phyloP scores from a whole-genome alignment of 805 yeast species.

The Candida anglica region DNA sequence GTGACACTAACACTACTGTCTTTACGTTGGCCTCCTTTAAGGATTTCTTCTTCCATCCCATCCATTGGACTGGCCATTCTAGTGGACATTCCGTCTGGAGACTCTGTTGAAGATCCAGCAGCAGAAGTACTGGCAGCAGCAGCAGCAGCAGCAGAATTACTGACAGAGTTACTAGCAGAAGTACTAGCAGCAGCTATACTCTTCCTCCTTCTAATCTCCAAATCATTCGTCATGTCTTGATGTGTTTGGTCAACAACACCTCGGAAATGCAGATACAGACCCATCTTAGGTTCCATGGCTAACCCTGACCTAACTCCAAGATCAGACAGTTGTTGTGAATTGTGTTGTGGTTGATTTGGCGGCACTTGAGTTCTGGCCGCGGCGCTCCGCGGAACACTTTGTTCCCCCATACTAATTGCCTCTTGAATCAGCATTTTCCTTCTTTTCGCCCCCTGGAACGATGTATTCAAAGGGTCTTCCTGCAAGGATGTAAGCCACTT shows the following conservation, averaged over 20 bases:
- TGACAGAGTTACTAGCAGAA: too few relatives aligned
- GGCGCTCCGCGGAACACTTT: too few relatives aligned
- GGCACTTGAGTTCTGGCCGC: neutral
- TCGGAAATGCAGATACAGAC: too few relatives aligned
- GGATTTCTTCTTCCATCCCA: too few relatives aligned
- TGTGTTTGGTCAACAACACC: neutral
- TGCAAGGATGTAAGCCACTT: too few relatives aligned
- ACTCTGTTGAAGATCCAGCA: too few relatives aligned
- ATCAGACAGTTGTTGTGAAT: too few relatives aligned
- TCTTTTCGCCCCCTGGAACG: constrained; percentile 24
- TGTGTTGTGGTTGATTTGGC: neutral
- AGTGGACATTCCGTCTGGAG: neutral
- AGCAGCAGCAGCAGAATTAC: too few relatives aligned
- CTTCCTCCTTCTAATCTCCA: constrained; percentile 3
- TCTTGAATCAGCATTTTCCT: constrained; percentile 20
- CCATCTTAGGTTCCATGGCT: too few relatives aligned
- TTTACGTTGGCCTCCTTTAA: neutral
- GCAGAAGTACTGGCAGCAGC: too few relatives aligned
- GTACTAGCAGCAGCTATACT: too few relatives aligned
- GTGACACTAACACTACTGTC: neutral
- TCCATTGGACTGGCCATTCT: constrained; percentile 3
- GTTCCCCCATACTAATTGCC: constrained; percentile 6
- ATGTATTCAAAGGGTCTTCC: constrained; percentile 17
- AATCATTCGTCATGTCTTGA: constrained; percentile 1
- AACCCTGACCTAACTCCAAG: too few relatives aligned